Evolutionary conservation across 352 stramenopile genomes (phyloP), one percentile per base, ranked within the genome.

Genomic region (Phytopythium kandeliae): DNA sequence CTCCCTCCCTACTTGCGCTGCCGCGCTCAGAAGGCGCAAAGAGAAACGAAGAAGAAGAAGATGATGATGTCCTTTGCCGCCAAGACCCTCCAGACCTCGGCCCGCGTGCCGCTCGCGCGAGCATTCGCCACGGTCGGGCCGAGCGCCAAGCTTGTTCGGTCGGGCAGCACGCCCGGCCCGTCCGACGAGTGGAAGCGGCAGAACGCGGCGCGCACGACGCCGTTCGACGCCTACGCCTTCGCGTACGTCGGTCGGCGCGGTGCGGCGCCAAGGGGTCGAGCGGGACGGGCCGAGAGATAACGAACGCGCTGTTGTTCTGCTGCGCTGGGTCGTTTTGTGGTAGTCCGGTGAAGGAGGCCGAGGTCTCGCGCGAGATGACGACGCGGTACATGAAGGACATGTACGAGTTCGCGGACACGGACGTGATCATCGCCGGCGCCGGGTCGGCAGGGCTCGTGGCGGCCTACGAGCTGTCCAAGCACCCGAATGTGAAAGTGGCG

Each of bases 301-400:
- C 35, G n/a, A 13, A 43, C 22, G 21, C 10, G 13, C 16, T 5
- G 22, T 1, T 44, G 21, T 48, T 24, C 37, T 50, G n/a, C 33
- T 26, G 13, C 28, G 19, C 10, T 17, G 26, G 21, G 9, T 30
- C 7, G 6, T 11, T 37, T 21, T 33, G 28, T 28, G 41, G 13
- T 58, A 82, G 69, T n/a, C 74, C 74, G 16, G 69, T 85, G 34
- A 80, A 82, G 61, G 74, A 85, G 61, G 65, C 74, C 21, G 66
- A 82, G 37, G 69, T 85, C 47, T 85, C 74, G 53, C 74, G 74
- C 49, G 74, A 82, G 59, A 85, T 85, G 74, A 85, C 74, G 33
- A 85, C 71, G 30, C 71, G 74, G 21, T 85, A 85, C 63, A 80
- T 85, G 65, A 85, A 85, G 71, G 74, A 85, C 57, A 66, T 85